Conservation (phyloP, 2,329 filamentous ascomycete genomes). For the Lecanicillium sp. region DNA sequence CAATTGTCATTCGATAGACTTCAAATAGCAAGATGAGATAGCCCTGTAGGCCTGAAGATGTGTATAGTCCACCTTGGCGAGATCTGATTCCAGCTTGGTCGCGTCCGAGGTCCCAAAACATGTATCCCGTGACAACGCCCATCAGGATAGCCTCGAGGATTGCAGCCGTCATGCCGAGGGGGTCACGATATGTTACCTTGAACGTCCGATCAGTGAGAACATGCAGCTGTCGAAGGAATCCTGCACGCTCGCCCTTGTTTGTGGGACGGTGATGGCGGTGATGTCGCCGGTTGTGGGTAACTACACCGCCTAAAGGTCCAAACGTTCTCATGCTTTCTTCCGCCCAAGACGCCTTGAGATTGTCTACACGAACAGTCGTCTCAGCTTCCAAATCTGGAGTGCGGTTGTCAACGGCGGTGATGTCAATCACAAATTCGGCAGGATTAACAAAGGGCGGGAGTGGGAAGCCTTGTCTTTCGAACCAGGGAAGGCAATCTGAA, state of each 20-base stretch:
- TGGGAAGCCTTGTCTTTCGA: slow-evolving; percentile 48
- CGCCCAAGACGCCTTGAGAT: slow-evolving; percentile 53
- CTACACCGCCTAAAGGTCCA: slow-evolving; percentile 10
- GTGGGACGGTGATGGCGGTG: slow-evolving; percentile 2
- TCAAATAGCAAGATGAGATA: slow-evolving; percentile 72
- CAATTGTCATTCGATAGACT: slow-evolving; percentile 64
- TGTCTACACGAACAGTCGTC: slow-evolving; percentile 51
- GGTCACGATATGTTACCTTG: slow-evolving; percentile 66
- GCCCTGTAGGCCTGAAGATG: slow-evolving; percentile 61
- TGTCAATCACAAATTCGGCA: slow-evolving; percentile 67
- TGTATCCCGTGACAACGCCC: slow-evolving; percentile 64
- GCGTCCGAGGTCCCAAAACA: slow-evolving; percentile 57
- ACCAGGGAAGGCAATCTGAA: slow-evolving; percentile 53
- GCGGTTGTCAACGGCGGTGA: slow-evolving; percentile 66
- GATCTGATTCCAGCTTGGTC: slow-evolving; percentile 66
- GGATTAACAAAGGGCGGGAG: slow-evolving; percentile 69
- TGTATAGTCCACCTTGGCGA: slow-evolving; percentile 65
- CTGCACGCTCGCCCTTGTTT: slow-evolving; percentile 33
- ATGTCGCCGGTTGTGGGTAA: slow-evolving; percentile 6
- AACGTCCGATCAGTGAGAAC: slow-evolving; percentile 63
- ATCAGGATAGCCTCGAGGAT: slow-evolving; percentile 62
- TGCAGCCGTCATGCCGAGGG: slow-evolving; percentile 64
- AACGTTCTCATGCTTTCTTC: slow-evolving; percentile 24
- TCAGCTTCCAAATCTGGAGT: slow-evolving; percentile 55
- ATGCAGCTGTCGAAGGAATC: slow-evolving; percentile 51